These are phyloP conservation scores for Paspalum notatum DNA, from an alignment of 176 grass and related monocot genomes.

Conservation along the genomic window DNA sequence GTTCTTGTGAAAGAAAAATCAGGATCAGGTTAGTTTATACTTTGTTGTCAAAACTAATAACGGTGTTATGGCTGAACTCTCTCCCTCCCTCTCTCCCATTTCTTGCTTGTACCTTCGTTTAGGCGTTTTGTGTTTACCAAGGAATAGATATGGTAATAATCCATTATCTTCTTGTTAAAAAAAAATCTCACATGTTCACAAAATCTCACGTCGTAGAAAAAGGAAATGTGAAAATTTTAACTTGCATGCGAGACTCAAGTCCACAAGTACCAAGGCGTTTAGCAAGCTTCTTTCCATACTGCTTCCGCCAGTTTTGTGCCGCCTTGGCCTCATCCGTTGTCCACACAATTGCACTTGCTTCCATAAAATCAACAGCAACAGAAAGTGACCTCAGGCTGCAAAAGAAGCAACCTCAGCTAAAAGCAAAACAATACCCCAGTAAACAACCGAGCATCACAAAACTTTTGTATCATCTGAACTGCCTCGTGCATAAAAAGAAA, in stretches of 20 bases:
- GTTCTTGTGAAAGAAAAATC: neutral
- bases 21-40: neutral
- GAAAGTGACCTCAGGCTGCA: conserved; percentile 73
- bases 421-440: neutral
- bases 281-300: conserved; percentile 75
- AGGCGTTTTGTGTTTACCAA: neutral
- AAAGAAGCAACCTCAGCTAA: conserved; percentile 22
- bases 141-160: neutral
- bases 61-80: neutral
- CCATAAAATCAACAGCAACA: conserved; percentile 70
- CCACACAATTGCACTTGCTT: conserved; percentile 64
- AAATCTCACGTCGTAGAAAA: neutral
- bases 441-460: neutral
- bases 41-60: neutral
- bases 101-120: too few relatives aligned
- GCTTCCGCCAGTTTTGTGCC: conserved; percentile 64
- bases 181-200: too few relatives aligned
- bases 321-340: conserved; percentile 56
- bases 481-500: neutral
- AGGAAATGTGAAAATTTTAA: neutral
- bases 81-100: neutral
- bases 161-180: too few relatives aligned
- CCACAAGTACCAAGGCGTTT: conserved; percentile 81
- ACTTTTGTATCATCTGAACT: neutral
- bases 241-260: conserved; percentile 72